Percentiles rank a stretch among this genome's conserved stretches.
Conservation (phyloP, 768 basidiomycete species). For the Pleurotus cornucopiae region DNA sequence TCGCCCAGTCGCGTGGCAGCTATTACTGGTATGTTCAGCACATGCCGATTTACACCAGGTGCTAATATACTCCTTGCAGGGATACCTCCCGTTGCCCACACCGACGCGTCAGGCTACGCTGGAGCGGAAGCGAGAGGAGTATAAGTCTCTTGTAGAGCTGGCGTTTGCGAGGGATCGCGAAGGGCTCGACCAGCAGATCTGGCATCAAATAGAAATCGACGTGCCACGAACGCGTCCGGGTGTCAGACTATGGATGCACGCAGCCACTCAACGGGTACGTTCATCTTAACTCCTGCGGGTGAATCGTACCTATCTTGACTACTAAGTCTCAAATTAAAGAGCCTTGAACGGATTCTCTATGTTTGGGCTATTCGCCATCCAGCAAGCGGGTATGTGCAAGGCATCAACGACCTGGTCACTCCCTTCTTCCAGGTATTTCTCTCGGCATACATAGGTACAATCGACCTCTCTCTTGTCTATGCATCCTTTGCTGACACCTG, state of each 20-base stretch:
- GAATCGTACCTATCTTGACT: slow-evolving; percentile 10
- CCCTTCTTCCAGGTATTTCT: slow-evolving; percentile 98
- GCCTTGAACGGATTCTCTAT: slow-evolving; percentile 91
- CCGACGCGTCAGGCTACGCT: slow-evolving; percentile 73
- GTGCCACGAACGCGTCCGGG: slow-evolving; percentile 95
- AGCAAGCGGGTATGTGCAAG: slow-evolving; percentile 97
- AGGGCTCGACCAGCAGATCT: slow-evolving; percentile 91
- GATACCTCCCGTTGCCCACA: slow-evolving; percentile 85
- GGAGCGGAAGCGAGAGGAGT: slow-evolving; percentile 89
- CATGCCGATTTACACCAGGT: slow-evolving; percentile 3
- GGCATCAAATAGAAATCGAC: slow-evolving; percentile 99
- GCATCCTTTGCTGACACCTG: neutral
- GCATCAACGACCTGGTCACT: slow-evolving; percentile 96
- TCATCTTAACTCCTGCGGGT: neutral
- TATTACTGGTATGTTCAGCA: slow-evolving; percentile 69
- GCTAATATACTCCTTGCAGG: slow-evolving; percentile 42
- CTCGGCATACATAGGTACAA: slow-evolving; percentile 85
- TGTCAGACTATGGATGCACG: slow-evolving; percentile 87
- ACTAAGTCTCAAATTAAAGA: slow-evolving; percentile 38
- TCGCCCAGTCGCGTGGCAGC: slow-evolving; percentile 90
- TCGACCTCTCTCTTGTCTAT: slow-evolving; percentile 9
- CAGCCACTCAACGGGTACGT: slow-evolving; percentile 81
- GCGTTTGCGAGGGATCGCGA: slow-evolving; percentile 86
- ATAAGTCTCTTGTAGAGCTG: slow-evolving; percentile 81
- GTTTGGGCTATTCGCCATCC: slow-evolving; percentile 99